Conservation (phyloP, 1,284 basidiomycete genomes). For the Ganoderma multipileum region DNA sequence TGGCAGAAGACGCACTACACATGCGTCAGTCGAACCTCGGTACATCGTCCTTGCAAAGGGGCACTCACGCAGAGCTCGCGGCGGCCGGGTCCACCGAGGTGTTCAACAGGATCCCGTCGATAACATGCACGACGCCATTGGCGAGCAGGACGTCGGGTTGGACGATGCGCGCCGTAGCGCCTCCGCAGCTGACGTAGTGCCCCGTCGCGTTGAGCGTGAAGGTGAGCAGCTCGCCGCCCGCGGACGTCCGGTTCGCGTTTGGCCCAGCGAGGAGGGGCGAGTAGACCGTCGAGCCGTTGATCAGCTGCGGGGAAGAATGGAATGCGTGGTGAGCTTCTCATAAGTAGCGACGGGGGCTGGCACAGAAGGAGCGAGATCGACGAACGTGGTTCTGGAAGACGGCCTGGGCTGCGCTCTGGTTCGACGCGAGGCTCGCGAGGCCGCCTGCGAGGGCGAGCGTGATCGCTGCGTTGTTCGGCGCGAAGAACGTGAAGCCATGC, state of each 20-base stretch:
- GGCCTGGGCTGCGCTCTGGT: conserved; percentile 52
- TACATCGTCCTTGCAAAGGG: background rate
- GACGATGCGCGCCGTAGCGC: conserved; percentile 63
- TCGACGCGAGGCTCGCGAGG: conserved; percentile 48
- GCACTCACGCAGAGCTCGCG: conserved; percentile 63
- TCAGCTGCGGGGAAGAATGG: conserved; percentile 46
- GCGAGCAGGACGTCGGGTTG: conserved; percentile 67
- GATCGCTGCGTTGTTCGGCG: conserved; percentile 64
- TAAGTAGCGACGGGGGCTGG: conserved; percentile 10
- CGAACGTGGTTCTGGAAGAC: conserved; percentile 70
- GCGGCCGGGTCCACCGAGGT: conserved; percentile 53
- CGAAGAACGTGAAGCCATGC: conserved; percentile 76
- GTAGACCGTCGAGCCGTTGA: conserved; percentile 76
- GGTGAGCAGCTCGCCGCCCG: conserved; percentile 62
- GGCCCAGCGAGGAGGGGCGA: conserved; percentile 52
- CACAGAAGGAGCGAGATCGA: conserved; percentile 16
- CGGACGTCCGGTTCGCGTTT: conserved; percentile 54
- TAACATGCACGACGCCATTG: conserved; percentile 80
- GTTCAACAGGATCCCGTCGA: conserved; percentile 70
- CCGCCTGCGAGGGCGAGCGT: conserved; percentile 40
- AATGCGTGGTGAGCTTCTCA: background rate
- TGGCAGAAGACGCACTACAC: conserved; percentile 27
- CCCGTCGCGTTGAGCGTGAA: conserved; percentile 69
- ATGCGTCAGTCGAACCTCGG: background rate
- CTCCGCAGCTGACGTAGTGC: conserved; percentile 61